Conservation (phyloP, 768 basidiomycete species). For the Suillus tomentosus region DNA sequence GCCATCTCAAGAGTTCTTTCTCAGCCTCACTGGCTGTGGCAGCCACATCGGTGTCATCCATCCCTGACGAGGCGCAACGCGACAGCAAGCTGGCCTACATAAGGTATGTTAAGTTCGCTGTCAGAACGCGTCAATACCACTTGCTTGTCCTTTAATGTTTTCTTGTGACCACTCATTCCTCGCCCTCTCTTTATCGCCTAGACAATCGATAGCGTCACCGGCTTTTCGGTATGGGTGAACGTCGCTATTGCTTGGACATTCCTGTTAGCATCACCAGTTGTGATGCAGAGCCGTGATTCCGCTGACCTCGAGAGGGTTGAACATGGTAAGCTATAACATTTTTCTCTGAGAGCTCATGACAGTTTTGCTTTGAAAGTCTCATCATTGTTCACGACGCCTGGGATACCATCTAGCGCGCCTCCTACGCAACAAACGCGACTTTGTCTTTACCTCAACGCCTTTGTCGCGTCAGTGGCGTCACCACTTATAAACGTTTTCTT, state of each 20-base stretch:
- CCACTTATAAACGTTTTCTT: not conserved
- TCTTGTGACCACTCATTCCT: slow-evolving; percentile 47
- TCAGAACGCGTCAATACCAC: slow-evolving; percentile 61
- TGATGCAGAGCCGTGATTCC: slow-evolving; percentile 54
- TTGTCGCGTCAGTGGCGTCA: not conserved
- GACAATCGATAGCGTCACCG: slow-evolving; percentile 52
- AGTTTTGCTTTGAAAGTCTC: not conserved
- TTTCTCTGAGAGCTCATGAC: not conserved
- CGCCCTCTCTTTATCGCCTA: slow-evolving; percentile 77
- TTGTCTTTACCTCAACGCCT: not conserved
- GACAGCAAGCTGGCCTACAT: slow-evolving; percentile 62
- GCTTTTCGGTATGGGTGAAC: too few relatives aligned
- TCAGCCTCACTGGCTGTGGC: slow-evolving; percentile 78
- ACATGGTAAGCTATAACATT: slow-evolving; percentile 49
- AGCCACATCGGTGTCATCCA: slow-evolving; percentile 46
- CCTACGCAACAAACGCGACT: not conserved
- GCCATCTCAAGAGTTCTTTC: slow-evolving; percentile 87
- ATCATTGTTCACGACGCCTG: not conserved
- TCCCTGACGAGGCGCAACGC: slow-evolving; percentile 35
- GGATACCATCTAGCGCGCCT: not conserved
- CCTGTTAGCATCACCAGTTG: slow-evolving; percentile 69
- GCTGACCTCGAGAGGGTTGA: slow-evolving; percentile 59
- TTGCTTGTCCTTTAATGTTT: slow-evolving; percentile 47
- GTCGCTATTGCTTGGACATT: slow-evolving; percentile 75
- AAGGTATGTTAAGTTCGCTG: slow-evolving; percentile 80